Conservation (phyloP, 768 basidiomycete genomes). For the Leccinellum albellum region DNA sequence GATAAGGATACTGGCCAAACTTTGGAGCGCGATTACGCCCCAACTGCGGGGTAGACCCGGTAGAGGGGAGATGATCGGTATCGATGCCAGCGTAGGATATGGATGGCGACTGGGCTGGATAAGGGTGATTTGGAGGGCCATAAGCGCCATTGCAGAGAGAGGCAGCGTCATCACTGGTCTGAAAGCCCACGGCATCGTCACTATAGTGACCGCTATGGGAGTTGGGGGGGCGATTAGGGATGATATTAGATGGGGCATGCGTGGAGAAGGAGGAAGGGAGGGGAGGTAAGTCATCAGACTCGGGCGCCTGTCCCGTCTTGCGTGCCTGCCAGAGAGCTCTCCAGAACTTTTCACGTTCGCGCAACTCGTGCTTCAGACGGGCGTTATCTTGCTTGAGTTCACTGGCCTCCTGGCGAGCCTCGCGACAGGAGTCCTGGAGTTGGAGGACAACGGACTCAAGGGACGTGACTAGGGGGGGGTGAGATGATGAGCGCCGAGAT, state of each 20-base stretch:
- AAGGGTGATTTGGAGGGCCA: slow-evolving; percentile 36
- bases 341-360: slow-evolving; percentile 76
- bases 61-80: slow-evolving; percentile 26
- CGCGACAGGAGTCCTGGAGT: slow-evolving; percentile 76
- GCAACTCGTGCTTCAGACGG: slow-evolving; percentile 58
- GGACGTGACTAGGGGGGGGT: slow-evolving; percentile 58
- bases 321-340: slow-evolving; percentile 62
- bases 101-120: slow-evolving; percentile 48
- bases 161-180: slow-evolving; percentile 44
- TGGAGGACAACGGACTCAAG: slow-evolving; percentile 82
- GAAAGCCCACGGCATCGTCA: slow-evolving; percentile 47
- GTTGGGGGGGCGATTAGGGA: slow-evolving; percentile 38
- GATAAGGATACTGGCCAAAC: slow-evolving; percentile 49
- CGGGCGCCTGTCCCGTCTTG: slow-evolving; percentile 51
- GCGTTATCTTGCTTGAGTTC: slow-evolving; percentile 64
- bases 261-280: slow-evolving; percentile 42
- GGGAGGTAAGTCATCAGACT: slow-evolving; percentile 50
- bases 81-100: slow-evolving; percentile 35
- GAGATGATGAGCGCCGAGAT: slow-evolving; percentile 14
- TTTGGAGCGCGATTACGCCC: slow-evolving; percentile 44
- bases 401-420: slow-evolving; percentile 56
- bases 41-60: slow-evolving; percentile 30
- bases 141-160: slow-evolving; percentile 45
- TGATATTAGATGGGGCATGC: slow-evolving; percentile 30
- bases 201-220: slow-evolving; percentile 33